A percentile compares a stretch with the other conserved stretches of the same genome.
These are phyloP conservation scores for Lasiodiplodia sp. DNA, from an alignment of 2,329 filamentous ascomycete species.

Conservation along the genomic window DNA sequence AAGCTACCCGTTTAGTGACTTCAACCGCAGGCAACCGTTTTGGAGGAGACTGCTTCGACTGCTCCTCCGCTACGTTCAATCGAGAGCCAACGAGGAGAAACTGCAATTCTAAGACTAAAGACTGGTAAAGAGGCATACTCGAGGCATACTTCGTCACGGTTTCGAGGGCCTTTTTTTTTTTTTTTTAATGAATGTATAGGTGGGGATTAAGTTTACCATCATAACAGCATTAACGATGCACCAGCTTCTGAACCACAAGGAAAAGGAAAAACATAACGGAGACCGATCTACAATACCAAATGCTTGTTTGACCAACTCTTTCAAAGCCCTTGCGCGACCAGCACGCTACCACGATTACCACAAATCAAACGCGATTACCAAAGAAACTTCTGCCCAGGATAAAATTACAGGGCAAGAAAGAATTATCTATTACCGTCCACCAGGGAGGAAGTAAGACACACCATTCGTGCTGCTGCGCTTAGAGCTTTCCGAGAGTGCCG, in stretches of 20 bases:
- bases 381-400: slow-evolving; percentile 30
- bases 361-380: background rate
- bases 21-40: background rate
- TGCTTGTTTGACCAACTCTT: background rate
- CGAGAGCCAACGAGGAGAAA: too few species aligned
- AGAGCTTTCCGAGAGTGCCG: slow-evolving; percentile 44
- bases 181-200: slow-evolving; percentile 29
- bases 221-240: slow-evolving; percentile 18
- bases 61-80: background rate
- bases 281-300: background rate
- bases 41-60: background rate
- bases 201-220: slow-evolving; percentile 29
- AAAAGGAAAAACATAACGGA: slow-evolving; percentile 5
- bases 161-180: background rate
- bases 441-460: background rate
- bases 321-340: slow-evolving; percentile 6
- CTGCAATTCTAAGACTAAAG: background rate
- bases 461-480: slow-evolving; percentile 23
- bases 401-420: background rate
- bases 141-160: background rate
- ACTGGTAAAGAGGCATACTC: background rate
- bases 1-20: too few species aligned
- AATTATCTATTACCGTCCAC: slow-evolving; percentile 32
- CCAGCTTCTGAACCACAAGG: slow-evolving; percentile 9
- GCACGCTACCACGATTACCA: slow-evolving; percentile 21